Evolutionary conservation across 352 stramenopile genomes (phyloP).

Genomic region (Pythium aquatile): DNA sequence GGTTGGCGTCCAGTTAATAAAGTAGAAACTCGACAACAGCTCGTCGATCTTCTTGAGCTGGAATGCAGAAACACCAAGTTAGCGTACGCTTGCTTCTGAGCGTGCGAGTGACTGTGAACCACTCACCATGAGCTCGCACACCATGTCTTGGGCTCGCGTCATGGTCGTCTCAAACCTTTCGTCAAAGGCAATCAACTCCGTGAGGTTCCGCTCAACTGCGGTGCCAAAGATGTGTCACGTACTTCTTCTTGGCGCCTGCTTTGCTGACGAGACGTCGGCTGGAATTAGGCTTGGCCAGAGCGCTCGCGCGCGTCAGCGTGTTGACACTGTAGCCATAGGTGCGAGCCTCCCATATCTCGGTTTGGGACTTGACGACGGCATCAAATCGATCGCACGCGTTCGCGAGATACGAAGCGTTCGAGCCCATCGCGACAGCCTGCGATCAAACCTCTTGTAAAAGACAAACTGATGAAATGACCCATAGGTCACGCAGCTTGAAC

Average conservation of each 20-base stretch:
- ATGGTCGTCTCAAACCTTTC: conserved; percentile 68
- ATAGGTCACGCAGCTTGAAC: background rate
- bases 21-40: conserved; percentile 72
- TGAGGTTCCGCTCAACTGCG: too few relatives aligned
- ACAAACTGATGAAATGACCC: too few relatives aligned
- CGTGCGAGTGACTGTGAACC: too few relatives aligned
- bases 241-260: conserved; percentile 72
- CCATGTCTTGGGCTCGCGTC: conserved; percentile 77
- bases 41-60: conserved; percentile 85
- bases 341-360: conserved; percentile 62
- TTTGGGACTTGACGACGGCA: conserved; percentile 59
- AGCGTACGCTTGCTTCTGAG: too few relatives aligned
- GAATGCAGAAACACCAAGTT: background rate
- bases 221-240: background rate
- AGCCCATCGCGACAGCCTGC: conserved; percentile 69
- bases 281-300: conserved; percentile 45
- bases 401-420: conserved; percentile 69
- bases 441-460: background rate
- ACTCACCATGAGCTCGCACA: conserved; percentile 78
- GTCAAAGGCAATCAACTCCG: too few relatives aligned
- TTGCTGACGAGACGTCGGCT: conserved; percentile 55
- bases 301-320: conserved; percentile 32
- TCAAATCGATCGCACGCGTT: conserved; percentile 69
- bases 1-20: conserved; percentile 68
- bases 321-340: conserved; percentile 75